Evolutionary conservation across 805 yeast species (phyloP), one percentile per base, ranked within the genome.

Genomic region (Tetrapisispora arboricola): DNA sequence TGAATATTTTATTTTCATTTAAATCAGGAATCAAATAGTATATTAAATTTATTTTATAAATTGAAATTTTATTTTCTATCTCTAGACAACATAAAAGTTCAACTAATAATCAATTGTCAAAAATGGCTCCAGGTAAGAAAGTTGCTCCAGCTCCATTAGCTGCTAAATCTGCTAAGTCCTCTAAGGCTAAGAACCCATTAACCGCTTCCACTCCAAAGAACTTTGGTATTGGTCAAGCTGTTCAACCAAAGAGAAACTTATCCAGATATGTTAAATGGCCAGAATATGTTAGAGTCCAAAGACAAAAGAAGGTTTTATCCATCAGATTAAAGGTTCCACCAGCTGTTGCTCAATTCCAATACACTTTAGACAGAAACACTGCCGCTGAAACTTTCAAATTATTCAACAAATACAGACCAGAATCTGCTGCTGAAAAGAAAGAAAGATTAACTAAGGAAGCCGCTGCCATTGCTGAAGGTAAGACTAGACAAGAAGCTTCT

Each of bases 261-360:
- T 75, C 94, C 49, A 87, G 97, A 73, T 88, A 84, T 70, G 97
- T 90, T 66, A 92, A 84, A 73, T 92, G 98, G 98, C 98, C 98
- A 67, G 92, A 83, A 73, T 87, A 90, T 69, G 94, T 90, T 58
- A 85, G 95, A 75, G 76, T 92, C 60, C 98, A 90, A 78, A 88
- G 98, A 80, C 97, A 92, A 75, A 92, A 82, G 83, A 90, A 90
- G 80, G 83, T 90, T 69, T 78, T 90, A 69, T 74, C 80, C 61
- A 69, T 88, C 71, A 88, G 98, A 82, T 79, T 90, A 67, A 90
- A 92, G 83, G 98, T 90, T 67, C 98, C 98, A 58, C 98, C 98
- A 65, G 83, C 97, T 54, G 80, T 90, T 66, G 79, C 97, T 54
- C 98, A 90, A 76, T 90, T 90, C 81, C 87, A 86, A 65, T 74